Percentiles rank a stretch among this genome's conserved stretches.
Conservation (phyloP, 257 asterid species). For the Fraxinus americana region DNA sequence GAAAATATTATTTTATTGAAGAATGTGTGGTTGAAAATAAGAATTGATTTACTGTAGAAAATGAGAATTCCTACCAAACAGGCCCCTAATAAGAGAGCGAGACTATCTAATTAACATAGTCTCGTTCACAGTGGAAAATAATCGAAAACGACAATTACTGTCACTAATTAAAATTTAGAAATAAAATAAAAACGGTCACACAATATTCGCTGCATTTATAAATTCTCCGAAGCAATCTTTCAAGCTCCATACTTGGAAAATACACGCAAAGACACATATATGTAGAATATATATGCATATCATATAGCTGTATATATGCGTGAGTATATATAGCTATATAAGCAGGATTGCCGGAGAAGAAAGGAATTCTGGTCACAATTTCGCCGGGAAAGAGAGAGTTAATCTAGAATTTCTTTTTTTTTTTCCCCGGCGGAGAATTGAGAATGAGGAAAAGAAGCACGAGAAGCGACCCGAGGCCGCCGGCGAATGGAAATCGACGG, state of each 20-base stretch:
- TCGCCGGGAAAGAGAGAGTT: conserved; percentile 40
- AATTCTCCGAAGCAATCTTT: conserved; percentile 15
- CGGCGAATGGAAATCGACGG: conserved; percentile 19
- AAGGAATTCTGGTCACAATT: conserved; percentile 29
- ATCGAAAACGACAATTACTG: background rate
- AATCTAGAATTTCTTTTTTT: conserved; percentile 11
- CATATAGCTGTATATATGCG: background rate
- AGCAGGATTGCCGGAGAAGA: conserved; percentile 16
- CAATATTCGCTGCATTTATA: conserved; percentile 31
- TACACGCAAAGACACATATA: background rate
- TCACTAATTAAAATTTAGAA: background rate
- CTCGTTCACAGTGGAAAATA: background rate
- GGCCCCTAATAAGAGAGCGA: background rate
- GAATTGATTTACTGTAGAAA: too few species aligned
- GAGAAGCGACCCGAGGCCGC: conserved; percentile 17
- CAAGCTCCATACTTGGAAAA: conserved; percentile 7
- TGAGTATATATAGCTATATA: background rate
- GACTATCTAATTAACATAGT: background rate
- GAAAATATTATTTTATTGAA: too few species aligned
- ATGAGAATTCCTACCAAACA: too few species aligned
- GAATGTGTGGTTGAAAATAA: too few species aligned
- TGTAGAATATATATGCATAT: background rate
- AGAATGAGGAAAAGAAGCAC: conserved; percentile 46
- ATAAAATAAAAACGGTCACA: conserved; percentile 20
- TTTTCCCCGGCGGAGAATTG: conserved; percentile 24